Percentiles rank a stretch among this genome's conserved stretches.
These are phyloP conservation scores for Dactylorhiza incarnata DNA, from an alignment of 106 monocot species.

Conservation along the genomic window DNA sequence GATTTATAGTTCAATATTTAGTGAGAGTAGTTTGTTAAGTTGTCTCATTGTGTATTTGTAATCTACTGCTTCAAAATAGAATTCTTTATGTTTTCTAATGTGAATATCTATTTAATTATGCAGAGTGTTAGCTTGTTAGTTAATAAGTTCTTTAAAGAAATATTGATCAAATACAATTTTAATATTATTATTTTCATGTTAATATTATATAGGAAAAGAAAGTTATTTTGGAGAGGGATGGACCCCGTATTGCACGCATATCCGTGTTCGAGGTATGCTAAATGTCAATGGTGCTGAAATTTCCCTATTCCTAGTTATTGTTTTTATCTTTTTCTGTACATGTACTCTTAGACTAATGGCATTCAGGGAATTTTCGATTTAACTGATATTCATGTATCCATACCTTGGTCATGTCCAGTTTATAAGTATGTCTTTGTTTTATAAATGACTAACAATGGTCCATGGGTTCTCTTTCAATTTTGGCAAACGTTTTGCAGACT, in stretches of 20 bases:
- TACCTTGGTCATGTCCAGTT: neutral
- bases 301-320: neutral
- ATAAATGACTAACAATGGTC: neutral
- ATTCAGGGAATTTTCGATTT: neutral
- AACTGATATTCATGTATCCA: neutral
- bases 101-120: neutral
- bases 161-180: neutral
- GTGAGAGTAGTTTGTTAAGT: too few relatives aligned
- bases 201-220: conserved; percentile 63
- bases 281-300: neutral
- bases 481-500: conserved; percentile 49
- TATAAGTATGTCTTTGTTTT: conserved; percentile 1
- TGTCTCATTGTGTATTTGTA: too few relatives aligned
- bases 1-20: neutral
- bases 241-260: conserved; percentile 82
- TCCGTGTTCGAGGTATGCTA: conserved; percentile 63
- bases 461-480: neutral
- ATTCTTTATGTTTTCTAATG: neutral
- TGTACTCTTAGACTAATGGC: neutral
- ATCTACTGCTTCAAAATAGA: neutral
- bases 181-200: neutral
- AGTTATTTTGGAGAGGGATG: conserved; percentile 72
- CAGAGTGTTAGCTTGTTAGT: neutral
- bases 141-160: neutral
- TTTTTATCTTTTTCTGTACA: neutral